These are phyloP conservation scores for Penicillium psychrofluorescens DNA, from an alignment of 495 filamentous ascomycete species.

Conservation along the genomic window DNA sequence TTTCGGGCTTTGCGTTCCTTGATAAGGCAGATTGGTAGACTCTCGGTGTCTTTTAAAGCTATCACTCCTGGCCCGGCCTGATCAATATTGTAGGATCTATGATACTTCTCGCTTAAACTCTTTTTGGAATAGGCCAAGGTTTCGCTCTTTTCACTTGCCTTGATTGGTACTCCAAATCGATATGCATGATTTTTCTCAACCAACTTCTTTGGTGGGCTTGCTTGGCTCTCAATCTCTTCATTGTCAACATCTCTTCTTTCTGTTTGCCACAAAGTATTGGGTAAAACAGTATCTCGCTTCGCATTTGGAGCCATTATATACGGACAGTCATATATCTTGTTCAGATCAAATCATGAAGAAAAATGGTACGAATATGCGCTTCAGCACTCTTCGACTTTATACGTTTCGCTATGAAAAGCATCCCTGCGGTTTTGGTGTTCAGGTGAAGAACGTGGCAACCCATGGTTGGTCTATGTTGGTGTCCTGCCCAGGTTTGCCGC, in stretches of 20 bases:
- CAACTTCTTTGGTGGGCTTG: neutral
- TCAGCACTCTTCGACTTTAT: no score
- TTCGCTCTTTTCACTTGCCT: neutral
- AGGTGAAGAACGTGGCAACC: no score
- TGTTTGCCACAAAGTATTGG: neutral
- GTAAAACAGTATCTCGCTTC: neutral
- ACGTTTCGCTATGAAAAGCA: no score
- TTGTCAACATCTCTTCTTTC: neutral
- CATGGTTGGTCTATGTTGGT: no score
- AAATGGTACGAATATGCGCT: no score
- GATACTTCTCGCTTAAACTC: neutral
- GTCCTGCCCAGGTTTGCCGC: no score
- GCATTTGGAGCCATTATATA: neutral
- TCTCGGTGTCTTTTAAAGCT: conserved; percentile 1
- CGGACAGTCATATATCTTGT: no score
- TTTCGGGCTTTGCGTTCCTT: neutral
- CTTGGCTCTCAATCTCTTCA: neutral
- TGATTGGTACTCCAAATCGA: neutral
- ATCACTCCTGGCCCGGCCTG: conserved; percentile 6
- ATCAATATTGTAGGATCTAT: conserved; percentile 2
- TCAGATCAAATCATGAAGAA: no score
- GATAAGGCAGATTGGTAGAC: neutral
- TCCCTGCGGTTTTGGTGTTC: no score
- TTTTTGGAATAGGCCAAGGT: neutral
- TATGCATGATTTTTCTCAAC: neutral